A percentile compares a stretch with the other conserved stretches of the same genome.
Evolutionary conservation across 176 grass and related monocot genomes (phyloP).

Genomic region (Musa acuminata): DNA sequence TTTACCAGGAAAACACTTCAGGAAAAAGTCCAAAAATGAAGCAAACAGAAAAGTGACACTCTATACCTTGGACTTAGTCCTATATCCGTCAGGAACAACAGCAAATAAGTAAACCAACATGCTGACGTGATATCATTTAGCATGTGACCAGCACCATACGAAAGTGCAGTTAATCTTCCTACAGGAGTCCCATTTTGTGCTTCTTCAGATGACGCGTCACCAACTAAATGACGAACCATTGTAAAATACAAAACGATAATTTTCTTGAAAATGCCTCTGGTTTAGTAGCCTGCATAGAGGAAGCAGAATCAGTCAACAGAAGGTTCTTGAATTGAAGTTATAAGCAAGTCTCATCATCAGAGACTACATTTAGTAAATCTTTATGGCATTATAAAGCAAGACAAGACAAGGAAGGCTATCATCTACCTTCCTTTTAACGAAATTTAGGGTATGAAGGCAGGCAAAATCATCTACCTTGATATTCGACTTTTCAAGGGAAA

Average conservation of each 20-base stretch:
- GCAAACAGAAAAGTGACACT: neutral
- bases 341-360: neutral
- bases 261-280: neutral
- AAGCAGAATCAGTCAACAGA: neutral
- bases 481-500: no score
- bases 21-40: neutral
- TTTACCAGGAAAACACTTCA: no score
- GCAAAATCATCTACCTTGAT: no score
- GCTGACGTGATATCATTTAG: conserved; percentile 96
- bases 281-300: neutral
- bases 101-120: conserved; percentile 95
- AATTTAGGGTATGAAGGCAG: no score
- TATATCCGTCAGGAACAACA: conserved; percentile 76
- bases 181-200: conserved; percentile 35
- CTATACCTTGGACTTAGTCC: conserved; percentile 70
- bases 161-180: conserved; percentile 58
- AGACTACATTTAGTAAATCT: no score
- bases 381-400: no score
- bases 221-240: conserved; percentile 51
- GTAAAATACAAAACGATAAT: conserved; percentile 15
- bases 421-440: no score
- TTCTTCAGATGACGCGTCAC: conserved; percentile 26
- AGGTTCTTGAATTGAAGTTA: neutral
- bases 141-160: conserved; percentile 94
- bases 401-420: no score